Base-by-base conservation (phyloP, 2,329 filamentous ascomycete species). In the Cladosporium sp. region DNA sequence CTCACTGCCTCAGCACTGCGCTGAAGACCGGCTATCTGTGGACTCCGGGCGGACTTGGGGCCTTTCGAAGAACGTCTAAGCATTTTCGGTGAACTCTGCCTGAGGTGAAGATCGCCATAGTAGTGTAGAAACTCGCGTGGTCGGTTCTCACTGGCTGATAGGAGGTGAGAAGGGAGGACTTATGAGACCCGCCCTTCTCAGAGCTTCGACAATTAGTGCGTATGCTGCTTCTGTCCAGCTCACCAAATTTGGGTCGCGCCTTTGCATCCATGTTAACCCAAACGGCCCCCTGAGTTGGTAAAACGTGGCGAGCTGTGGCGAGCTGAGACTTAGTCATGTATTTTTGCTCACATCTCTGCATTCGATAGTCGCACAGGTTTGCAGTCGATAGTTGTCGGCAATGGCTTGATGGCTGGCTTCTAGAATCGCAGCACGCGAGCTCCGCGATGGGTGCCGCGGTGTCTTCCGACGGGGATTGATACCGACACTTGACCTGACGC, bases 1-100 rank as follows among this genome's bases (percentile, higher is more conserved):
- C 15, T 18, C 36, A 41, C 15, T 11, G 5, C 11, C 15, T 47
- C 41, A 47, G 5, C 21, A 58, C n/a, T 5, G 24, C 55, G 34
- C 55, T 58, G 55, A 58, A 58, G 55, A 58, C 30, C 21, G n/a
- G 12, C 34, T 26, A n/a, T 47, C 34, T 41, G 21, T 58, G 49
- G 49, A 52, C 26, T 15, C 49, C 32, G 15, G n/a, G 24, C 30
- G 55, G 32, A 34, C 34, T 34, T 58, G 55, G 34, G 32, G 55
- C 4, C 30, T 24, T 21, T 21, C 47, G 60, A 54, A 63, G 60
- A 34, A 41, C 12, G 47, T 51, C 49, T 34, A 63, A 63, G 60
- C 60, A 52, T 63, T 58, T 15, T 58, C 60, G 60, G 60, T 38
- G 60, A 54, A 38, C 32, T 63, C 52, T 55, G 11, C 10, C 52